Conservation (phyloP, 345 rosid genomes). For the Citrus trifoliata region DNA sequence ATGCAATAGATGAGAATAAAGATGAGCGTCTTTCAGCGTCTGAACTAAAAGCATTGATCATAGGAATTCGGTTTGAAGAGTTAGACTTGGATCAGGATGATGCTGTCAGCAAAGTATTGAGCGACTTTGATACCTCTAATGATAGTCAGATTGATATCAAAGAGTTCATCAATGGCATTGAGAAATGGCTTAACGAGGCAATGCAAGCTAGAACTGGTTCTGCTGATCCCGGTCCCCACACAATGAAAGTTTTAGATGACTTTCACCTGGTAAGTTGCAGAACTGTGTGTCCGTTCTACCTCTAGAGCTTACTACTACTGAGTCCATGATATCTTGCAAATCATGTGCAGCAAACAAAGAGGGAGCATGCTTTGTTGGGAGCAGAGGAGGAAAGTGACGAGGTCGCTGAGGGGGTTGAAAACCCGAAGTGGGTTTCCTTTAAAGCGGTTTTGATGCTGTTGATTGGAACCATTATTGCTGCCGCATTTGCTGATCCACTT, state of each 20-base stretch:
- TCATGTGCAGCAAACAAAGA: slow-evolving; percentile 62
- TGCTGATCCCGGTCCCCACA: slow-evolving; percentile 38
- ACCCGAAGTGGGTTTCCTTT: slow-evolving; percentile 46
- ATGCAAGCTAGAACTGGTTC: slow-evolving; percentile 36
- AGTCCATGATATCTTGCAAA: slow-evolving; percentile 1
- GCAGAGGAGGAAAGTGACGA: slow-evolving; percentile 53
- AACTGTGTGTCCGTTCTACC: background rate
- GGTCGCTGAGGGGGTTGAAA: slow-evolving; percentile 43
- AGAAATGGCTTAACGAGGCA: slow-evolving; percentile 53
- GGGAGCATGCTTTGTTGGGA: slow-evolving; percentile 66
- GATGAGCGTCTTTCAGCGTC: slow-evolving; percentile 40
- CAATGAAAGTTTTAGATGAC: slow-evolving; percentile 43
- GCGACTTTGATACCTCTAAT: slow-evolving; percentile 59
- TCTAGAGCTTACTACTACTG: background rate
- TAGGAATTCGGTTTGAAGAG: slow-evolving; percentile 80
- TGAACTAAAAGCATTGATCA: slow-evolving; percentile 65
- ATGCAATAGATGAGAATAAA: slow-evolving; percentile 52
- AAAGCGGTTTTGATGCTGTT: slow-evolving; percentile 71
- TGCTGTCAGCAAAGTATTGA: slow-evolving; percentile 57
- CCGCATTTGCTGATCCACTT: slow-evolving; percentile 93
- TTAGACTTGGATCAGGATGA: slow-evolving; percentile 63
- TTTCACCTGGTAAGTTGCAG: slow-evolving; percentile 47
- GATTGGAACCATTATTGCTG: slow-evolving; percentile 80
- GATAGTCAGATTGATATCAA: slow-evolving; percentile 31
- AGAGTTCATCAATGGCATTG: slow-evolving; percentile 58